phyloP scores from a whole-genome alignment of 371 early-diverging fungal species.

The Apophysomyces trapeziformis region DNA sequence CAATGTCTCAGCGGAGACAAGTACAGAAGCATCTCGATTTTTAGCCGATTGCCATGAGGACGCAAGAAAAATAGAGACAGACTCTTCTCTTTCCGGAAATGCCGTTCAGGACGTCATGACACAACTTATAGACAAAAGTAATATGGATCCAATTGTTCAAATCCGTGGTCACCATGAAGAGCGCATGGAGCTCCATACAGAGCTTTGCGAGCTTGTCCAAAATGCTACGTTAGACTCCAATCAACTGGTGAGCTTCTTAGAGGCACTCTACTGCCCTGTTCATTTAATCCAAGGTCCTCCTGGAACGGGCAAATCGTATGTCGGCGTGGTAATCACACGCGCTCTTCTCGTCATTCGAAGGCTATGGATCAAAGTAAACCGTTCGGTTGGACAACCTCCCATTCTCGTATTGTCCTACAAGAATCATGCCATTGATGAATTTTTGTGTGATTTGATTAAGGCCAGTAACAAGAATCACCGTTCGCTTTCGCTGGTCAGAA shows the following conservation, averaged over 20 bases:
- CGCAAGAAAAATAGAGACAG: neutral
- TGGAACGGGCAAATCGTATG: constrained; percentile 4
- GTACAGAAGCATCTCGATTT: neutral
- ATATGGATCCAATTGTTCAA: constrained; percentile 7
- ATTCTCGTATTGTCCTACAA: neutral
- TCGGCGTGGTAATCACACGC: neutral
- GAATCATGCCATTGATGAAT: constrained; percentile 7
- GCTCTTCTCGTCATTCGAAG: neutral
- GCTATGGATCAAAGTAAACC: constrained; percentile 1
- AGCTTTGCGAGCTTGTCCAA: neutral
- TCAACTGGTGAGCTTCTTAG: neutral
- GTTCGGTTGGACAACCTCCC: neutral
- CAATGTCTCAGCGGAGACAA: neutral
- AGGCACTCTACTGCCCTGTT: neutral
- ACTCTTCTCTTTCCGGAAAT: neutral
- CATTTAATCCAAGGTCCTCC: constrained; percentile 6
- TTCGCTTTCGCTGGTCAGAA: neutral
- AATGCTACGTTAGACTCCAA: neutral
- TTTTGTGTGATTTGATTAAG: constrained; percentile 1
- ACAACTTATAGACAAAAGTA: neutral
- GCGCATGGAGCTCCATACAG: neutral
- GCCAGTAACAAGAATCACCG: neutral
- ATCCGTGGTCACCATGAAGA: neutral
- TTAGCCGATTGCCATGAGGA: neutral
- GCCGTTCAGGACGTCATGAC: neutral